These are phyloP conservation scores for Rubia peregrina DNA, from an alignment of 305 asterid species.

Conservation along the genomic window DNA sequence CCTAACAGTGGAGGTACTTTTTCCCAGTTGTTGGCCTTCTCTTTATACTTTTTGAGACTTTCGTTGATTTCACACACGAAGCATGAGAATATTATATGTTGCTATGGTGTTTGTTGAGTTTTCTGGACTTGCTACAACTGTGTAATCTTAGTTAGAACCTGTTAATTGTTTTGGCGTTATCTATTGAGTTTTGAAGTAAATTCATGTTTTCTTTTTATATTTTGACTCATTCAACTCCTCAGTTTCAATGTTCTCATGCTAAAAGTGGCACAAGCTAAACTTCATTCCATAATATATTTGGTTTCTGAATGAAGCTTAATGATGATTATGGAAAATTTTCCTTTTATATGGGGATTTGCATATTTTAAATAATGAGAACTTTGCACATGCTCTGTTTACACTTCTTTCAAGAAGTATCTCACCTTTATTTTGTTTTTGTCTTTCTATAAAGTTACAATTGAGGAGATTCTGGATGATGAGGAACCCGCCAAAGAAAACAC, in stretches of 20 bases:
- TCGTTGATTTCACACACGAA: background rate
- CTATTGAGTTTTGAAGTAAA: background rate
- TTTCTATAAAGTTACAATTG: conserved; percentile 54
- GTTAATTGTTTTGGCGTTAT: background rate
- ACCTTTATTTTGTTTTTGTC: conserved; percentile 9
- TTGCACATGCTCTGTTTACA: background rate
- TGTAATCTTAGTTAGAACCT: background rate
- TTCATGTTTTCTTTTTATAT: background rate
- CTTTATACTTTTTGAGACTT: background rate
- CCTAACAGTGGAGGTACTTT: conserved; percentile 68
- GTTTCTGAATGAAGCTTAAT: background rate
- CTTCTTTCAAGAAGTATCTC: background rate
- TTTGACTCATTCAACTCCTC: background rate
- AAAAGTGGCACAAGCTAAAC: background rate
- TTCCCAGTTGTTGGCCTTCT: background rate
- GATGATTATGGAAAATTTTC: background rate
- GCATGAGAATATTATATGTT: background rate
- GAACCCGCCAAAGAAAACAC: conserved; percentile 38
- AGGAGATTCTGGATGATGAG: conserved; percentile 74
- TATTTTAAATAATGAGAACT: background rate
- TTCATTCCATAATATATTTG: background rate
- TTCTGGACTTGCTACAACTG: background rate
- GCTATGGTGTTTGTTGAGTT: background rate
- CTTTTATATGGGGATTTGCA: background rate
- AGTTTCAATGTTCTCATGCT: background rate